A percentile compares a stretch with the other conserved stretches of the same genome.
These are phyloP conservation scores for Murraya koenigii DNA, from an alignment of 345 rosid genomes.

Conservation along the genomic window DNA sequence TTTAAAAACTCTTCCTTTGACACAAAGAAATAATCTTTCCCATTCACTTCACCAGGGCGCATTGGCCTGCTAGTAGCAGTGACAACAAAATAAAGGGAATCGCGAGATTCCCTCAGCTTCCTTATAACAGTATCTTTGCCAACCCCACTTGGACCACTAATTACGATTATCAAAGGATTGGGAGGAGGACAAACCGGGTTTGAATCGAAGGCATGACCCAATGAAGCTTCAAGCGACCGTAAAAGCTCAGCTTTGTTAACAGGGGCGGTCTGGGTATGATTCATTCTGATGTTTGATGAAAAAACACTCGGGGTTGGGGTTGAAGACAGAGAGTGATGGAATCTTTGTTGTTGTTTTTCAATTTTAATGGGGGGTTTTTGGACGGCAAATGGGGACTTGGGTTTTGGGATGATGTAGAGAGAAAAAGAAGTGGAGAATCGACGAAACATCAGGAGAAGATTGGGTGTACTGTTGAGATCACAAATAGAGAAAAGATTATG, in stretches of 20 bases:
- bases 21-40: slow-evolving; percentile 77
- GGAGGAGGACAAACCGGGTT: slow-evolving; percentile 50
- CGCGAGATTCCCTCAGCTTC: slow-evolving; percentile 52
- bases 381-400: neutral
- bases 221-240: slow-evolving; percentile 67
- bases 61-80: slow-evolving; percentile 78
- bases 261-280: slow-evolving; percentile 40
- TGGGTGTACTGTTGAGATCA: neutral
- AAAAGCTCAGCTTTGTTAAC: slow-evolving; percentile 57
- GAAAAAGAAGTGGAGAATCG: slow-evolving; percentile 38
- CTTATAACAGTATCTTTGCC: slow-evolving; percentile 91
- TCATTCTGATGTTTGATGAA: slow-evolving; percentile 46
- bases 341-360: neutral
- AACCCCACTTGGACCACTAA: slow-evolving; percentile 90
- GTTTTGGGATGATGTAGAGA: slow-evolving; percentile 24
- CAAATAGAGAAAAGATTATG: neutral
- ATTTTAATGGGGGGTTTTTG: neutral
- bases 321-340: neutral
- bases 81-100: slow-evolving; percentile 72
- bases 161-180: slow-evolving; percentile 63
- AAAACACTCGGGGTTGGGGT: slow-evolving; percentile 19
- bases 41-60: slow-evolving; percentile 78
- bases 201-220: slow-evolving; percentile 48
- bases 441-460: slow-evolving; percentile 39
- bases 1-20: slow-evolving; percentile 62